Conservation (phyloP, 305 asterid species). For the Caryopteris hybrid region DNA sequence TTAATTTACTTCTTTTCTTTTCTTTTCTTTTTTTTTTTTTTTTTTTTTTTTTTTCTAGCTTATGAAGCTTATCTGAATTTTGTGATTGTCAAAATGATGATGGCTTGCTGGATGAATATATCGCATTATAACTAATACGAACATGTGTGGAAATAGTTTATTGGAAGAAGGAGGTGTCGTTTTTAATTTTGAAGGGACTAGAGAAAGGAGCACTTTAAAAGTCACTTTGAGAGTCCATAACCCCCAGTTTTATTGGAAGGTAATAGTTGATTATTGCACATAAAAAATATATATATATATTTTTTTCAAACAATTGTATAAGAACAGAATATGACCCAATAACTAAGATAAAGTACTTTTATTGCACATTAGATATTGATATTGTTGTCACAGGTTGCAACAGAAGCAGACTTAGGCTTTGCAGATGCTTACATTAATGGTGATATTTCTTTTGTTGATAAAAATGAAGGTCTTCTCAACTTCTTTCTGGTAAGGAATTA, state of each 20-base stretch:
- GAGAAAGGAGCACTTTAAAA: slow-evolving; percentile 27
- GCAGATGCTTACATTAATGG: slow-evolving; percentile 72
- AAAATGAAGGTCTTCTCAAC: slow-evolving; percentile 48
- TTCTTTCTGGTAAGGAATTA: slow-evolving; percentile 52
- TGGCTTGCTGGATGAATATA: not conserved
- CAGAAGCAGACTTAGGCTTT: slow-evolving; percentile 66
- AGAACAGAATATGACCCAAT: not conserved
- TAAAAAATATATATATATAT: not conserved
- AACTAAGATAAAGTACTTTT: not conserved
- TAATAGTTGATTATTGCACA: not conserved
- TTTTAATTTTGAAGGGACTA: slow-evolving; percentile 54
- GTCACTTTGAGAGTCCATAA: slow-evolving; percentile 49
- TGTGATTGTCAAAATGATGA: not conserved
- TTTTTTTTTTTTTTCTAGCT: no score
- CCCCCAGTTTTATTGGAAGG: slow-evolving; percentile 79
- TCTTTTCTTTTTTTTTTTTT: no score
- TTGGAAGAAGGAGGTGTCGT: slow-evolving; percentile 65
- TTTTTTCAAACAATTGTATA: not conserved
- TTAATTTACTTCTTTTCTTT: no score
- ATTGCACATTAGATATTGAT: not conserved
- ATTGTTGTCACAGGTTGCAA: slow-evolving; percentile 42
- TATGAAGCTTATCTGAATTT: not conserved
- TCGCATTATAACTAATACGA: not conserved
- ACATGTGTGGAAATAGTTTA: slow-evolving; percentile 33
- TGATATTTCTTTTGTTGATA: slow-evolving; percentile 57